Conservation (phyloP, 192 early-diverging fungal genomes). For the Linnemannia zychae region DNA sequence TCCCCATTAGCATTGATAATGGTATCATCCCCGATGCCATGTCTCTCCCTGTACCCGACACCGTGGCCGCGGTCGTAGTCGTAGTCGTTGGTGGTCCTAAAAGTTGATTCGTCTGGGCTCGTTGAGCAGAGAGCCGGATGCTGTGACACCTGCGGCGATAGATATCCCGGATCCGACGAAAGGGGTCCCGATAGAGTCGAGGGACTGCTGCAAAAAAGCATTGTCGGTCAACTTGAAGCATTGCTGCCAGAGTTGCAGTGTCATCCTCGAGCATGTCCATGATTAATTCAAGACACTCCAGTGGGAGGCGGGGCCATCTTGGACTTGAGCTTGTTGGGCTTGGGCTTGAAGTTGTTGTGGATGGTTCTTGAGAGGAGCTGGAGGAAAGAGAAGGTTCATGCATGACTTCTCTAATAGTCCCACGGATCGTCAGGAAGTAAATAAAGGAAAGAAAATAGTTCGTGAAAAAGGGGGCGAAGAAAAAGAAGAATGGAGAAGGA, state of each 20-base stretch:
- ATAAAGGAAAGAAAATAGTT: background rate
- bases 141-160: background rate
- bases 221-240: conserved; percentile 32
- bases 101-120: background rate
- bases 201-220: conserved; percentile 33
- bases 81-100: background rate
- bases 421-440: background rate
- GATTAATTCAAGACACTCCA: conserved; percentile 22
- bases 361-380: background rate
- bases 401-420: background rate
- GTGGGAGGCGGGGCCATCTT: conserved; percentile 24
- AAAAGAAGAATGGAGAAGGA: background rate
- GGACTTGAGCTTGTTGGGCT: background rate
- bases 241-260: conserved; percentile 13
- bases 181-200: conserved; percentile 23
- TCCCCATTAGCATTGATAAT: background rate
- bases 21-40: too few species aligned
- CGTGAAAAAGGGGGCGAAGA: background rate
- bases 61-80: too few species aligned
- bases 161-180: conserved; percentile 17
- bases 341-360: background rate
- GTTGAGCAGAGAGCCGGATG: background rate
- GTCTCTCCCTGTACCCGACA: too few species aligned
- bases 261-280: conserved; percentile 22
- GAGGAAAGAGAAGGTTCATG: background rate